Conservation (phyloP, 352 stramenopile genomes). For the Pythium phragmiticola region DNA sequence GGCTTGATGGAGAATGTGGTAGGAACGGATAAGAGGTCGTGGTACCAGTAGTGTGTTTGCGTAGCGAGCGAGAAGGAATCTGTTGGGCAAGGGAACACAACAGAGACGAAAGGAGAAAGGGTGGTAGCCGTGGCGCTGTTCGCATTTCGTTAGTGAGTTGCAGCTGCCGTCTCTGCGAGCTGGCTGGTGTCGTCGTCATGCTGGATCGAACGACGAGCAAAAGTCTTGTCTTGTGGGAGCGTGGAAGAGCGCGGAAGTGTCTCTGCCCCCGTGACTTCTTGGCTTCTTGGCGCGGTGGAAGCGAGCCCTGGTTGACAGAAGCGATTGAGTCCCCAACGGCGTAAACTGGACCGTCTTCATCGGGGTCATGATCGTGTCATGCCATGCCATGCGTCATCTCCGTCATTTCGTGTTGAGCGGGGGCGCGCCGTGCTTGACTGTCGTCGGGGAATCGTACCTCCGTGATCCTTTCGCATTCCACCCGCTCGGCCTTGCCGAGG, state of each 20-base stretch:
- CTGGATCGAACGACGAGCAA: not conserved
- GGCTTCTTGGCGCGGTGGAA: too few species aligned
- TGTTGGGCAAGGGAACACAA: not conserved
- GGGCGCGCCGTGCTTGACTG: not conserved
- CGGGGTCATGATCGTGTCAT: not conserved
- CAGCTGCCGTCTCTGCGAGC: not conserved
- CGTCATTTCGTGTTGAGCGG: constrained; percentile 1
- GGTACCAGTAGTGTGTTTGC: not conserved
- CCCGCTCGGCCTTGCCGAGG: not conserved
- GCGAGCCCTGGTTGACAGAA: too few species aligned
- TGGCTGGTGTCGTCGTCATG: not conserved
- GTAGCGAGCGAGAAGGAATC: not conserved
- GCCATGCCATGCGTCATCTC: not conserved
- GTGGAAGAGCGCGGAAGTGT: too few species aligned
- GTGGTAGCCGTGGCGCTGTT: constrained; percentile 1
- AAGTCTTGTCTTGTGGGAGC: too few species aligned
- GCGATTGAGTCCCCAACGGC: too few species aligned
- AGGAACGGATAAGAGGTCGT: too few species aligned
- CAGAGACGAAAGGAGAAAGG: constrained; percentile 4
- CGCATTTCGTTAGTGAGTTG: constrained; percentile 6
- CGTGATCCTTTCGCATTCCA: not conserved
- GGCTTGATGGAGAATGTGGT: too few species aligned
- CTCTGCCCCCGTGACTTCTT: too few species aligned
- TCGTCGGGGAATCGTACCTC: constrained; percentile 16
- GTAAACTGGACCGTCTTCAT: not conserved